phyloP scores from a whole-genome alignment of 306 rosid genomes.

The Inga laurina region DNA sequence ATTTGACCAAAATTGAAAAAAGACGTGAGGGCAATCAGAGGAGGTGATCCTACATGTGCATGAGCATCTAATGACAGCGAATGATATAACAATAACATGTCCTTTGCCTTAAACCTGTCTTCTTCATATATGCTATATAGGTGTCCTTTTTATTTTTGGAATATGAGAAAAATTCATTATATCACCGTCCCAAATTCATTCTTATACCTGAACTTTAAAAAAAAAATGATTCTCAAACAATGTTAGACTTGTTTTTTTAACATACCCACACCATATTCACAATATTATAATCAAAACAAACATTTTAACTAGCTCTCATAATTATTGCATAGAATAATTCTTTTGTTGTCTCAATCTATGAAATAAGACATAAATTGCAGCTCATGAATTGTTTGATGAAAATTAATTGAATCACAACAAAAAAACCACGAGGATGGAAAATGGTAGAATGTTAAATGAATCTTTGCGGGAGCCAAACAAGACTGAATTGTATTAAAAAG shows the following conservation, averaged over 20 bases:
- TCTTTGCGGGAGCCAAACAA: neutral
- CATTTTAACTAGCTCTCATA: too few relatives aligned
- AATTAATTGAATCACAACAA: neutral
- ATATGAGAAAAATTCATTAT: neutral
- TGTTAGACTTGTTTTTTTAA: too few relatives aligned
- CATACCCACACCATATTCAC: too few relatives aligned
- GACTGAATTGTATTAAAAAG: neutral
- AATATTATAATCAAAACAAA: too few relatives aligned
- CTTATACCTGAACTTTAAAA: too few relatives aligned
- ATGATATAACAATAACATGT: neutral
- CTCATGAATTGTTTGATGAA: neutral
- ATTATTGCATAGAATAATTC: neutral
- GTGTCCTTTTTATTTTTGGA: neutral
- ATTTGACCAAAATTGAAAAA: conserved; percentile 2
- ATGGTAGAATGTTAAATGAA: neutral
- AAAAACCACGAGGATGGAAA: neutral
- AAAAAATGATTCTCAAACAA: too few relatives aligned
- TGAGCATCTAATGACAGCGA: conserved; percentile 4
- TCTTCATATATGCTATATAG: neutral
- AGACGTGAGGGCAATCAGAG: neutral
- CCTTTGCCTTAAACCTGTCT: neutral
- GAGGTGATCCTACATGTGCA: neutral
- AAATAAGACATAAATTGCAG: neutral
- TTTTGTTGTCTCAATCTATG: neutral
- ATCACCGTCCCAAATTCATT: neutral